phyloP scores from a whole-genome alignment of 495 filamentous ascomycete species.

The Daldinia vernicosa region DNA sequence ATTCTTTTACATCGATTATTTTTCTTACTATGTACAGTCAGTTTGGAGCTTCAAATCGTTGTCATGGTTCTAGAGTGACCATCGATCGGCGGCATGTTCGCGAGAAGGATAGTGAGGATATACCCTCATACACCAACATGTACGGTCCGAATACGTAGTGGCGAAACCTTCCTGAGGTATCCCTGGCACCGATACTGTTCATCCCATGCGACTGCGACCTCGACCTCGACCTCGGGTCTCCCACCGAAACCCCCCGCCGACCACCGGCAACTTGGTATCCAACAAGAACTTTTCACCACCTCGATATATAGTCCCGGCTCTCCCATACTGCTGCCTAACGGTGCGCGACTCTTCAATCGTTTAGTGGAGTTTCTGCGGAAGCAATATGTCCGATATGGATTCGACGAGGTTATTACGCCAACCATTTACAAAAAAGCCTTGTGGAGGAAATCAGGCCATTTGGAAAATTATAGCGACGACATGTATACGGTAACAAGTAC shows the following conservation, averaged over 20 bases:
- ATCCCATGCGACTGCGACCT: conserved; percentile 37
- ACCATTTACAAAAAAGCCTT: conserved; percentile 92
- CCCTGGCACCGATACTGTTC: conserved; percentile 45
- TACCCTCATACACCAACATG: conserved; percentile 28
- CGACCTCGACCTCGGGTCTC: conserved; percentile 22
- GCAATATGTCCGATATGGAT: conserved; percentile 88
- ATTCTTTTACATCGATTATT: conserved; percentile 9
- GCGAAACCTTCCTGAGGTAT: conserved; percentile 13
- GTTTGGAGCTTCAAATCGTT: conserved; percentile 1
- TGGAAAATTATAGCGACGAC: conserved; percentile 92
- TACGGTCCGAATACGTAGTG: conserved; percentile 20
- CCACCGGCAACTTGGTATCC: conserved; percentile 74
- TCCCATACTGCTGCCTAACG: conserved; percentile 86
- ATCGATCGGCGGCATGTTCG: conserved; percentile 41
- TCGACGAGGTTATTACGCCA: conserved; percentile 90
- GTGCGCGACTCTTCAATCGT: conserved; percentile 87
- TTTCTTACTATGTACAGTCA: conserved; percentile 18
- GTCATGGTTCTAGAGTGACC: conserved; percentile 25
- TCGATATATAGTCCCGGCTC: conserved; percentile 86
- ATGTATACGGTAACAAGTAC: conserved; percentile 87
- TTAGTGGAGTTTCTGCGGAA: conserved; percentile 84
- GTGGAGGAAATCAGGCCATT: conserved; percentile 90
- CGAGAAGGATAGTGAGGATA: conserved; percentile 29
- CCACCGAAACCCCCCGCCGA: conserved; percentile 57
- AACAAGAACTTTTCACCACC: conserved; percentile 80